Percentiles rank a stretch among this genome's conserved stretches.
Conservation (phyloP, 164 flowering plant genomes). For the Sextonia rubra region DNA sequence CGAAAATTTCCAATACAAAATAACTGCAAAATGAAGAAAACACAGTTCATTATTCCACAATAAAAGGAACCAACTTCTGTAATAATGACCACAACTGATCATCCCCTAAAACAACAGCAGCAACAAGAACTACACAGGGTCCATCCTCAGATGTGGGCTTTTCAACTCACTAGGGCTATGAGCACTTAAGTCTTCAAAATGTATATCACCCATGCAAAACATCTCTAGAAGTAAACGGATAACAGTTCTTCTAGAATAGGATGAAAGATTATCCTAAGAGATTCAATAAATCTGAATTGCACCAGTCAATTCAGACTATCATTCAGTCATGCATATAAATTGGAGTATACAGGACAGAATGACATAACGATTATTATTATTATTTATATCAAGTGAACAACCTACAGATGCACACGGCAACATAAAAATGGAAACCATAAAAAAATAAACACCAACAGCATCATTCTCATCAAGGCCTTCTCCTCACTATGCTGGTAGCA, state of each 20-base stretch:
- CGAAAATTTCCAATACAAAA: conserved; percentile 47
- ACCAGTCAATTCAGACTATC: not conserved
- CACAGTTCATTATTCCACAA: not conserved
- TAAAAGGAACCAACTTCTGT: not conserved
- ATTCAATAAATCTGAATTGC: not conserved
- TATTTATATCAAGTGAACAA: no score
- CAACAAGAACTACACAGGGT: not conserved
- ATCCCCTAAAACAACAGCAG: not conserved
- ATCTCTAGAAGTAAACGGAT: not conserved
- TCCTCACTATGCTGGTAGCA: no score
- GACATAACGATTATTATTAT: not conserved
- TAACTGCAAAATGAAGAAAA: conserved; percentile 30
- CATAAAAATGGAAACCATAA: not conserved
- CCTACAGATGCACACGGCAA: not conserved
- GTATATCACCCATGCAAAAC: not conserved
- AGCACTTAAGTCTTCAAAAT: not conserved
- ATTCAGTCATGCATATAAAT: not conserved
- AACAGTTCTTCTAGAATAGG: not conserved
- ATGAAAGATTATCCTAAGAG: not conserved
- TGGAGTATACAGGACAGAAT: no score
- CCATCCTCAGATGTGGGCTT: not conserved
- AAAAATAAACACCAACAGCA: no score
- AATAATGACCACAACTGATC: not conserved
- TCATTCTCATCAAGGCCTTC: no score
- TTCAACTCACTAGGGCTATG: not conserved